Evolutionary conservation across 1,284 basidiomycete genomes (phyloP).

Genomic region (Ganoderma lucidum): DNA sequence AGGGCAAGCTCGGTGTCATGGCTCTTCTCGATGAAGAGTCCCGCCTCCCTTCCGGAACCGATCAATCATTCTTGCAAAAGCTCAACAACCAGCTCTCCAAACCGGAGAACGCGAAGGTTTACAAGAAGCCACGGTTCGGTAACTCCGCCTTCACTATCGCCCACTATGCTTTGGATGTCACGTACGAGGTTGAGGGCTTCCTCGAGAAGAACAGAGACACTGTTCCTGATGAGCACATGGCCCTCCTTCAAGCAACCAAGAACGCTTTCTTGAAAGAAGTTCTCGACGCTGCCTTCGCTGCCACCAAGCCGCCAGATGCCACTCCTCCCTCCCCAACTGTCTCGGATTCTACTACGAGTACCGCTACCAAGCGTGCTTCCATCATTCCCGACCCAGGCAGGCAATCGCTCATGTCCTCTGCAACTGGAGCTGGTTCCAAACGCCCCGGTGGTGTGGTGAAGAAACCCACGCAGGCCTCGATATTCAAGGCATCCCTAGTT

Average conservation of each 20-base stretch:
- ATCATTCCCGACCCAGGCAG: slow-evolving; percentile 87
- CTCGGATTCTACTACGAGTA: slow-evolving; percentile 80
- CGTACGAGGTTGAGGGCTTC: slow-evolving; percentile 98
- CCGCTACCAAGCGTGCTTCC: slow-evolving; percentile 78
- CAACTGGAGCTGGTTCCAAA: slow-evolving; percentile 54
- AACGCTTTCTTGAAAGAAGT: slow-evolving; percentile 97
- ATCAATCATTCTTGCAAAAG: slow-evolving; percentile 94
- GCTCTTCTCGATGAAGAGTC: slow-evolving; percentile 98
- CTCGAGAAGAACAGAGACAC: slow-evolving; percentile 99
- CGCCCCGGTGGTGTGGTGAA: slow-evolving; percentile 74
- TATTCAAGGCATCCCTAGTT: slow-evolving; percentile 96
- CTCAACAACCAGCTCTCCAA: slow-evolving; percentile 89
- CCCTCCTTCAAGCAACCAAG: slow-evolving; percentile 84
- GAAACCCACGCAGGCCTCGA: slow-evolving; percentile 98
- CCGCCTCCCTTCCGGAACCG: slow-evolving; percentile 93
- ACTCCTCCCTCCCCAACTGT: slow-evolving; percentile 74
- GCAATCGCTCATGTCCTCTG: slow-evolving; percentile 69
- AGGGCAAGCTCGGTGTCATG: slow-evolving; percentile 95
- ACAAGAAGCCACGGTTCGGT: slow-evolving; percentile 98
- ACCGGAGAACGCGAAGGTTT: slow-evolving; percentile 88
- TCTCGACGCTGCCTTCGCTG: slow-evolving; percentile 86
- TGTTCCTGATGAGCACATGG: slow-evolving; percentile 97
- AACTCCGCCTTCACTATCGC: slow-evolving; percentile 98
- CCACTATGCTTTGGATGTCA: slow-evolving; percentile 98
- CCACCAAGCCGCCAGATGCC: slow-evolving; percentile 71